Evolutionary conservation across 306 rosid species (phyloP).

Genomic region (Prunus mongolica): DNA sequence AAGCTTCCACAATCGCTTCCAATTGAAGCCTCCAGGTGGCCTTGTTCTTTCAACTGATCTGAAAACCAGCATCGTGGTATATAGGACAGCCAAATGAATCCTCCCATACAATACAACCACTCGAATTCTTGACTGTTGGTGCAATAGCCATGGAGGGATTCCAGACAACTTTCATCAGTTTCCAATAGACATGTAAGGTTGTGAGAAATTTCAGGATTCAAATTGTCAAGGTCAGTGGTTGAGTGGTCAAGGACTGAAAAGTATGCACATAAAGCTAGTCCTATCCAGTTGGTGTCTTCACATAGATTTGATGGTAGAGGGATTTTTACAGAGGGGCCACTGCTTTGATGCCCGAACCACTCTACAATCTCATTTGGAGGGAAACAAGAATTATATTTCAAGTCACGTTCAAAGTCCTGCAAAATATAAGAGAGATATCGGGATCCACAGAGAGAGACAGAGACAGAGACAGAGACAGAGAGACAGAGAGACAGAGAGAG

Average conservation of each 20-base stretch:
- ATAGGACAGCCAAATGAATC: conserved; percentile 27
- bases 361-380: conserved; percentile 7
- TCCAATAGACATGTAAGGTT: conserved; percentile 13
- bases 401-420: not conserved
- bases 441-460: not conserved
- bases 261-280: conserved; percentile 10
- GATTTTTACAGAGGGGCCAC: not conserved
- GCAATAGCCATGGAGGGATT: not conserved
- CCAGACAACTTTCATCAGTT: not conserved
- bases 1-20: conserved; percentile 6
- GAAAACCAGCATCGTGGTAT: conserved; percentile 13
- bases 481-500: not conserved
- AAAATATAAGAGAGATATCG: not conserved
- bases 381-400: not conserved
- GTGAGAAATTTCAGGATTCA: not conserved
- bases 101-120: conserved; percentile 4
- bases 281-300: conserved; percentile 8
- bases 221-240: not conserved
- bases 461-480: not conserved
- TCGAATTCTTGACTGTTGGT: not conserved
- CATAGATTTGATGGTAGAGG: not conserved
- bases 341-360: not conserved
- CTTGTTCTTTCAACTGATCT: not conserved
- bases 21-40: conserved; percentile 11
- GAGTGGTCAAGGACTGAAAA: conserved; percentile 10